Percentiles rank a stretch among this genome's conserved stretches.
These are phyloP conservation scores for Schizophyllum amplum DNA, from an alignment of 1,284 basidiomycete genomes.

Conservation along the genomic window DNA sequence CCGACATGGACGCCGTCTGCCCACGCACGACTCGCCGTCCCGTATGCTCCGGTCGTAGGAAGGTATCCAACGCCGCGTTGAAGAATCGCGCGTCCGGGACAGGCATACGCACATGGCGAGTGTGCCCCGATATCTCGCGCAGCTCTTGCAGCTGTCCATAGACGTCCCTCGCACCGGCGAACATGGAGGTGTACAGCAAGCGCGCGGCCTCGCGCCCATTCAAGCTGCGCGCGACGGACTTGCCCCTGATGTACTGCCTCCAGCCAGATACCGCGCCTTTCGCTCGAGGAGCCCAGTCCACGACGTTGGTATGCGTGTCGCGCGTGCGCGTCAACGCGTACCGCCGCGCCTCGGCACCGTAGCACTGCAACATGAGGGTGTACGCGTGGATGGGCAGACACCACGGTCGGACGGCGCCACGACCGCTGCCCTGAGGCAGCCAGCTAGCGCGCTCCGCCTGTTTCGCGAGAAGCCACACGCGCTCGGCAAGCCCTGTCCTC, in stretches of 20 bases:
- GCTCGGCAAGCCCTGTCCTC: constrained; percentile 47
- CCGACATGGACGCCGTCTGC: background rate
- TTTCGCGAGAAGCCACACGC: constrained; percentile 54
- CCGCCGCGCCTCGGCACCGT: constrained; percentile 38
- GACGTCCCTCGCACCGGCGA: background rate
- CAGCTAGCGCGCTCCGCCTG: constrained; percentile 49
- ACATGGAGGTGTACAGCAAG: background rate
- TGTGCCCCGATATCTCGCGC: constrained; percentile 1
- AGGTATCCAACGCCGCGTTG: constrained; percentile 42
- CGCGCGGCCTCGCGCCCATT: background rate
- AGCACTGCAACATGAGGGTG: constrained; percentile 62
- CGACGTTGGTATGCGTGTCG: constrained; percentile 15
- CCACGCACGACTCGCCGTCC: background rate
- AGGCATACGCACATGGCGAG: constrained; percentile 5
- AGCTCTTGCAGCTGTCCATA: constrained; percentile 9
- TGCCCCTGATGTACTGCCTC: background rate
- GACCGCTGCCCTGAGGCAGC: constrained; percentile 14
- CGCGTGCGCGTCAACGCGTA: background rate
- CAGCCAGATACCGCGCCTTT: background rate
- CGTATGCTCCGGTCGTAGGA: background rate
- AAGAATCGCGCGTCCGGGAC: constrained; percentile 58
- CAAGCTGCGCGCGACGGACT: background rate
- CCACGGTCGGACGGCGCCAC: constrained; percentile 36
- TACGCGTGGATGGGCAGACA: constrained; percentile 57
- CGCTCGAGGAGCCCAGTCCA: background rate